These are phyloP conservation scores for Centaurea solstitialis DNA, from an alignment of 129 eudicot genomes.

Conservation along the genomic window DNA sequence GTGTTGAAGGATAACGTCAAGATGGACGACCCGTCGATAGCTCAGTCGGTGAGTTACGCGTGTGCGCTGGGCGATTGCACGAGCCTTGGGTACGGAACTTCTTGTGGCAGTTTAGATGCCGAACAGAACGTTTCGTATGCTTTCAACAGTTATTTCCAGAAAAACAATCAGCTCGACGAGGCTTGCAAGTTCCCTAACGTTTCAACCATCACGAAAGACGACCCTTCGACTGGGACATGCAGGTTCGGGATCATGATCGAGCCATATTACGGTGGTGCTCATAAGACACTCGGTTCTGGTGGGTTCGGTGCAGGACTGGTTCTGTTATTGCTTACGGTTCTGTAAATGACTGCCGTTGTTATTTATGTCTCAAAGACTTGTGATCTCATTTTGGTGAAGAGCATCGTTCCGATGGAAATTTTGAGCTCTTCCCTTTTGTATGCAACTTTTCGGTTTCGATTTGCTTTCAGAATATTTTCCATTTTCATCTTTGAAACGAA, in stretches of 20 bases:
- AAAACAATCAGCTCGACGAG: conserved; percentile 48
- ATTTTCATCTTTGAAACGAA: not conserved
- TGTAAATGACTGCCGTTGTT: conserved; percentile 30
- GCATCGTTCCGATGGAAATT: conserved; percentile 13
- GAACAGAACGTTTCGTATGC: conserved; percentile 65
- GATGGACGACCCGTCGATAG: conserved; percentile 49
- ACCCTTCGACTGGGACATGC: conserved; percentile 62
- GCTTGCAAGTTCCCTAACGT: conserved; percentile 72
- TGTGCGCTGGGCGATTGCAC: conserved; percentile 78
- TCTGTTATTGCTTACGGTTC: conserved; percentile 22
- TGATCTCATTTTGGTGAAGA: conserved; percentile 32
- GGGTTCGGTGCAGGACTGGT: conserved; percentile 30
- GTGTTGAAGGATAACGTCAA: conserved; percentile 52
- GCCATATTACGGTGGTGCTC: conserved; percentile 35
- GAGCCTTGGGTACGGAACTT: conserved; percentile 65
- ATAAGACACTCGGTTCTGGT: conserved; percentile 2
- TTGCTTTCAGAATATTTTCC: conserved; percentile 17
- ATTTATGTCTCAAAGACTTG: conserved; percentile 10
- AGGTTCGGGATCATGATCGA: conserved; percentile 59
- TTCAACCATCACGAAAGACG: conserved; percentile 49
- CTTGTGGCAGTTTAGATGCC: conserved; percentile 54
- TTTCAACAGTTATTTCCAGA: conserved; percentile 72
- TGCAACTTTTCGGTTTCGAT: conserved; percentile 16
- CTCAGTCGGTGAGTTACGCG: conserved; percentile 65
- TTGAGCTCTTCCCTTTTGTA: conserved; percentile 35